Conservation (phyloP, 2,329 filamentous ascomycete genomes). For the Diplodia corticola region DNA sequence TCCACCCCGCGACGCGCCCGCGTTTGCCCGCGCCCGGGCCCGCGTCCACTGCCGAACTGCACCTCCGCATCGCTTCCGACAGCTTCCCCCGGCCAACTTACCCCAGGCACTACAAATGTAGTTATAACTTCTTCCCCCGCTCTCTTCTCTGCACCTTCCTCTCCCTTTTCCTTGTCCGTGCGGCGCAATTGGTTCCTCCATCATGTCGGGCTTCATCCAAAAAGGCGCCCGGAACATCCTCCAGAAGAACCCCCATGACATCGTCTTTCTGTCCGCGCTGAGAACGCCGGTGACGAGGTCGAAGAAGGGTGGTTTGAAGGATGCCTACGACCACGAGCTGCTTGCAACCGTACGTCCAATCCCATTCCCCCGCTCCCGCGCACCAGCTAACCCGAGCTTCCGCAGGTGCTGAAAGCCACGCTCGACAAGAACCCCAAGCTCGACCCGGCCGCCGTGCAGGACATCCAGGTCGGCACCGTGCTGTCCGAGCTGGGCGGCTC, state of each 20-base stretch:
- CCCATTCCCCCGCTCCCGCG: background rate
- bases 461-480: constrained; percentile 84
- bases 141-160: background rate
- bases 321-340: constrained; percentile 88
- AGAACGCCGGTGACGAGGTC: constrained; percentile 84
- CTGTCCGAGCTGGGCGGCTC: constrained; percentile 86
- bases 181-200: background rate
- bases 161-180: background rate
- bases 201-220: constrained; percentile 48
- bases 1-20: constrained; percentile 2
- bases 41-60: constrained; percentile 14
- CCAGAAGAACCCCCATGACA: constrained; percentile 74
- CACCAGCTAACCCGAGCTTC: constrained; percentile 1
- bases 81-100: constrained; percentile 5
- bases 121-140: constrained; percentile 4
- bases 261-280: constrained; percentile 86
- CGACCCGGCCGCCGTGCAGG: constrained; percentile 68
- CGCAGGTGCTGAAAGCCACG: constrained; percentile 62
- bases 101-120: constrained; percentile 12
- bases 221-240: constrained; percentile 75
- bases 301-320: constrained; percentile 79
- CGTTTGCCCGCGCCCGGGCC: background rate
- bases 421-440: constrained; percentile 71
- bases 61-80: constrained; percentile 15
- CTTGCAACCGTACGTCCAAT: constrained; percentile 58